Evolutionary conservation across 1,284 basidiomycete species (phyloP), one percentile per base, ranked within the genome.

Genomic region (Sphaerobolus stellatus): DNA sequence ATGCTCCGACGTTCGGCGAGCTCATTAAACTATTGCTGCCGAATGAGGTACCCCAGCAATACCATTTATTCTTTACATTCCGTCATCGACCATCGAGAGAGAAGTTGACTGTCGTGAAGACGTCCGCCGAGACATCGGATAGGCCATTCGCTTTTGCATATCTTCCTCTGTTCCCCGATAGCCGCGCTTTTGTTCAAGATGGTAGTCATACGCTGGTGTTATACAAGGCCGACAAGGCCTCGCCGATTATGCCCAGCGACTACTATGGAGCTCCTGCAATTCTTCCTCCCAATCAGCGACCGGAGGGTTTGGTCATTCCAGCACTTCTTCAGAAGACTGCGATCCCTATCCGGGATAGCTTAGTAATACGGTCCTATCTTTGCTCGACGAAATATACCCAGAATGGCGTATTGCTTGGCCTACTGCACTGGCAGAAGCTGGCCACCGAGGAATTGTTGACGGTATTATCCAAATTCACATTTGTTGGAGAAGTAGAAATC

Each of bases 61-160:
- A 90, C 80, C 96, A 98, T 66, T 73, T 99, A 13, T 98, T 95
- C 78, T 92, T 98, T 73, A 92, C 92, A 0, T 95, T 98, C 72
- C 84, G 92, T 22, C 88, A 94, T 62, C 88, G 94, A 20, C 79
- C 75, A 52, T 78, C 78, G 13, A 73, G 74, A 58, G 82, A 80
- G 57, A 80, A 80, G 31, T 59, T 64, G 13, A 68, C 66, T 36
- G 68, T 69, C 25, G 54, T 47, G 52, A 77, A 79, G 41, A 62
- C 57, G 18, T 63, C 64, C 30, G 53, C 64, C 3, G 80, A 82
- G 20, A 64, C 65, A 2, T 61, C 73, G 2, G 93, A 95, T 46
- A 78, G 80, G 36, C 90, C 94, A 0, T 98, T 96, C 64, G 96
- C 94, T 0, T 96, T 98, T 64, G 92, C 88, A 2, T 98, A 90